Base-by-base conservation (phyloP, 116 monocot species). In the Papilionanthe hybrid region DNA sequence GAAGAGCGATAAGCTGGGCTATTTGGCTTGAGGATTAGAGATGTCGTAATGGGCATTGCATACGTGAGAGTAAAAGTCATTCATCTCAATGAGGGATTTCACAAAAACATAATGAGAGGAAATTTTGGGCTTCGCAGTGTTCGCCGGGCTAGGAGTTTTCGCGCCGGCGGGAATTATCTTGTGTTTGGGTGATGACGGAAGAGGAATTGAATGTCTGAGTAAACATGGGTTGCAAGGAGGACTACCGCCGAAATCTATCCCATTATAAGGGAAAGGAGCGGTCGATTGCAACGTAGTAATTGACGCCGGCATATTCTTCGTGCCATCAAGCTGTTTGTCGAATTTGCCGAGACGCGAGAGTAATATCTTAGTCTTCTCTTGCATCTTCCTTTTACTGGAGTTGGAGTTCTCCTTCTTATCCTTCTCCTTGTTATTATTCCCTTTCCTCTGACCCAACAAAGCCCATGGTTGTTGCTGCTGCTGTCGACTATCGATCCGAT, bases 21-120 rank as follows among this genome's bases (percentile, higher is more conserved):
- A 73, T 44, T 20, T 73, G 42, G 43, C 7, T 18, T n/a, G 8
- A 9, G 43, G 20, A n/a, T 0, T 37, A 49, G 43, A 13, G 28
- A 82, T 22, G 20, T 82, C 79, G 66, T 85, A 79, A 73, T 93
- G 93, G 72, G 88, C 87, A 84, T 91, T 89, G 82, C 89, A 91
- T 18, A 87, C 87, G 2, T 57, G 56, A 22, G 85, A 82, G 72
- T 87, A 93, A 72, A 89, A 93, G 82, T 91, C 84, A 57, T 93
- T 93, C 65, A 43, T 91, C 50, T 93, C 93, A 29, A 93, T 81
- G 48, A 93, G 60, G 56, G 75, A 82, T 63, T 81, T 86, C 78
- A 91, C 44, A 74, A 82, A 86, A 47, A 81, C 77, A 55, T 91
- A 81, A 56, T 86, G 79, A 74, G 88, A 83, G 0, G 57, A 56